Conservation (phyloP, 768 basidiomycete genomes). For the Cubamyces sp. region DNA sequence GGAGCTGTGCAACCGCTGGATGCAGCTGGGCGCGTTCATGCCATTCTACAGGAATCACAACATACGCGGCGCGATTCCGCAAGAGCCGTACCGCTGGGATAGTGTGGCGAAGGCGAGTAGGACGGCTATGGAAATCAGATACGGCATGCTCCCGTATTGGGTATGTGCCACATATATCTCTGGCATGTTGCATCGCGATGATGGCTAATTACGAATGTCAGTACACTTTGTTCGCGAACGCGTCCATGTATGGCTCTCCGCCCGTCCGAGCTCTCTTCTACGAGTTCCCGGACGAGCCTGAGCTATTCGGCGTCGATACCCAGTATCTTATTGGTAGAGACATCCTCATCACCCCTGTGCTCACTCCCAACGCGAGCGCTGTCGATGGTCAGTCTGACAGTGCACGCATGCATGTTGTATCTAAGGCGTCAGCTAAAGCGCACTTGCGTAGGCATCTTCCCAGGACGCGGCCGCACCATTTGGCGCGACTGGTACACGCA, state of each 20-base stretch:
- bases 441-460: conserved; percentile 56
- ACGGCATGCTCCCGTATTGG: conserved; percentile 79
- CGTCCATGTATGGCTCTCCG: conserved; percentile 66
- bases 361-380: conserved; percentile 64
- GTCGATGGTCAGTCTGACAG: conserved; percentile 54
- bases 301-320: conserved; percentile 59
- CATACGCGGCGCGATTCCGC: conserved; percentile 59
- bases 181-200: background rate
- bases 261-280: conserved; percentile 77
- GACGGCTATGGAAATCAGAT: conserved; percentile 68
- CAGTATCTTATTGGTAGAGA: conserved; percentile 76
- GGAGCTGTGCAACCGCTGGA: conserved; percentile 84
- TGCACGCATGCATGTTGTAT: background rate
- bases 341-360: conserved; percentile 76
- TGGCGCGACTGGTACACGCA: conserved; percentile 83
- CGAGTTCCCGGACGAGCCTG: conserved; percentile 73
- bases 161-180: conserved; percentile 39
- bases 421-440: too few species aligned
- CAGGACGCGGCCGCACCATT: conserved; percentile 56
- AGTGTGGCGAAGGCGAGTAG: conserved; percentile 75
- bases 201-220: conserved; percentile 29
- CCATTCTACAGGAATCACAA: conserved; percentile 88
- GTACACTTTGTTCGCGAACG: conserved; percentile 76
- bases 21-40: conserved; percentile 78
- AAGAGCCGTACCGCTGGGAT: conserved; percentile 83